Percentiles rank a stretch among this genome's conserved stretches.
Evolutionary conservation across 805 yeast genomes (phyloP).

Genomic region (Candida maesae): DNA sequence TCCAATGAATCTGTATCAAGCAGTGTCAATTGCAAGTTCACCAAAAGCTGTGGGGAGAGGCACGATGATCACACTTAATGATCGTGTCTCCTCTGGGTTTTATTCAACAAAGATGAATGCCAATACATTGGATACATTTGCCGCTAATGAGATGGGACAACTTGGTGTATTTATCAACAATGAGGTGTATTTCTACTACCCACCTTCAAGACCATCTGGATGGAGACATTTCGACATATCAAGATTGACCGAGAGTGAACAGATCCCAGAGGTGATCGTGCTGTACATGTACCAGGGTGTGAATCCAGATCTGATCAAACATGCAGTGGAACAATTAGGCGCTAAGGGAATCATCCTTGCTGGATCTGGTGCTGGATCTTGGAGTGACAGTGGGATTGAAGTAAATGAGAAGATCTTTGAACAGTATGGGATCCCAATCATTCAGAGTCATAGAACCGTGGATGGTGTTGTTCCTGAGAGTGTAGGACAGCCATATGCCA

Average conservation of each 20-base stretch:
- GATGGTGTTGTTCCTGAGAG: conserved; percentile 64
- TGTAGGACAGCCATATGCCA: conserved; percentile 33
- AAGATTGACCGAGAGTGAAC: conserved; percentile 14
- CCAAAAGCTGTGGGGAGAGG: conserved; percentile 49
- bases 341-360: conserved; percentile 58
- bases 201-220: conserved; percentile 47
- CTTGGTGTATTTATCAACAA: conserved; percentile 64
- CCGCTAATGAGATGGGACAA: conserved; percentile 59
- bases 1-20: conserved; percentile 69
- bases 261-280: conserved; percentile 41
- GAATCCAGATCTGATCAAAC: conserved; percentile 39
- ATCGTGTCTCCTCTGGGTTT: conserved; percentile 62
- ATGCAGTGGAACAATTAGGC: conserved; percentile 38
- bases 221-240: conserved; percentile 30
- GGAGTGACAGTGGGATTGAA: conserved; percentile 35
- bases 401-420: conserved; percentile 40
- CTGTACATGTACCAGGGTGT: conserved; percentile 58
- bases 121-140: conserved; percentile 62
- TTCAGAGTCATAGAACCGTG: conserved; percentile 58
- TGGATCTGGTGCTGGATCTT: conserved; percentile 66
- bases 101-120: conserved; percentile 66
- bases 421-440: conserved; percentile 42
- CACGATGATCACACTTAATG: conserved; percentile 59
- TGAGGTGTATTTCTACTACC: conserved; percentile 57
- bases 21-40: conserved; percentile 55